Evolutionary conservation across 768 basidiomycete genomes (phyloP).

Genomic region (Tulasnella calospora): DNA sequence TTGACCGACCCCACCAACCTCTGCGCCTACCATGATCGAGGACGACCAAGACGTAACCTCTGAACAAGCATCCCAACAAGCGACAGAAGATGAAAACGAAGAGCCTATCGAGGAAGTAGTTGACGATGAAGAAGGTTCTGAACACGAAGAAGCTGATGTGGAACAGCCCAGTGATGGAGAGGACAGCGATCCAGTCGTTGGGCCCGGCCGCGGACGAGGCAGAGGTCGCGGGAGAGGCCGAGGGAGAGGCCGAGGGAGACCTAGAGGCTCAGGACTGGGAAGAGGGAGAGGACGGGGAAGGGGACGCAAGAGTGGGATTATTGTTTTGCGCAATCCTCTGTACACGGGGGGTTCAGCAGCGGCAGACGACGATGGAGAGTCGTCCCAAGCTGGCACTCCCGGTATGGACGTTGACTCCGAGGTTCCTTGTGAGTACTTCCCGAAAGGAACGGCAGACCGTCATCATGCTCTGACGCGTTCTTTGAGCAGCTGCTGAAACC

Average conservation of each 20-base stretch:
- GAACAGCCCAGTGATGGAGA: slow-evolving; percentile 13
- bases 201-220: slow-evolving; percentile 20
- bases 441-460: background rate
- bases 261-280: slow-evolving; percentile 9
- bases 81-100: background rate
- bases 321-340: slow-evolving; percentile 21
- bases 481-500: slow-evolving; percentile 30
- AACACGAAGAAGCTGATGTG: slow-evolving; percentile 1
- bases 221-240: slow-evolving; percentile 3
- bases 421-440: slow-evolving; percentile 20
- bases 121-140: slow-evolving; percentile 18
- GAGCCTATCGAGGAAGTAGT: slow-evolving; percentile 10
- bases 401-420: slow-evolving; percentile 22
- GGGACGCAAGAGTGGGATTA: slow-evolving; percentile 7
- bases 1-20: background rate
- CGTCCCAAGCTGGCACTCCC: background rate
- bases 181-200: slow-evolving; percentile 17
- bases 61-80: background rate
- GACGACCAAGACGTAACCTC: slow-evolving; percentile 19
- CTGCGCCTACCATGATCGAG: background rate
- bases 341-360: background rate
- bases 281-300: slow-evolving; percentile 11
- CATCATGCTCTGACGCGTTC: background rate
- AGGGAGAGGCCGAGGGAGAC: slow-evolving; percentile 9
- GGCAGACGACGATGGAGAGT: slow-evolving; percentile 20